Conservation (phyloP, 2,329 filamentous ascomycete species). For the Huntiella bhutanensis region DNA sequence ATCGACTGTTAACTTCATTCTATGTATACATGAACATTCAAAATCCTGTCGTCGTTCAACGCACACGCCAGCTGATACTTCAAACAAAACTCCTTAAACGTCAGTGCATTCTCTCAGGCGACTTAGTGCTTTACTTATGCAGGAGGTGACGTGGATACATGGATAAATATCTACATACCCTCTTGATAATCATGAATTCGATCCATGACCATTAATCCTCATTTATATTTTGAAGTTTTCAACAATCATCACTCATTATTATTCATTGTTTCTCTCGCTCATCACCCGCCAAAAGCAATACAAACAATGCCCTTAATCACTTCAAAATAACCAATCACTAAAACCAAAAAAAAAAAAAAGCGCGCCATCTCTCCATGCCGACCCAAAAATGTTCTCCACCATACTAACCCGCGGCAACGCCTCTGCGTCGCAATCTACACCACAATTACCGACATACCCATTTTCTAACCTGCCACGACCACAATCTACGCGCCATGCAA, state of each 20-base stretch:
- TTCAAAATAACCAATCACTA: not conserved
- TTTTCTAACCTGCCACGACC: constrained; percentile 14
- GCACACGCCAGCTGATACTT: no score
- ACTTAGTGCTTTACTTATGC: no score
- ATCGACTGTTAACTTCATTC: no score
- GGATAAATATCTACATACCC: not conserved
- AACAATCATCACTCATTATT: not conserved
- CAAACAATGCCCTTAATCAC: not conserved
- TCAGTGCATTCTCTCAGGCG: no score
- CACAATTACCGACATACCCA: constrained; percentile 6
- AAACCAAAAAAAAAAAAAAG: not conserved
- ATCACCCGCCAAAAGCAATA: not conserved
- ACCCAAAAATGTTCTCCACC: constrained; percentile 7
- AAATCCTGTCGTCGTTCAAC: no score
- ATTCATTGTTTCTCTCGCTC: not conserved
- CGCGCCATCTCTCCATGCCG: no score
- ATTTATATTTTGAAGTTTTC: no score
- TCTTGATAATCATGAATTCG: no score
- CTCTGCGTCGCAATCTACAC: constrained; percentile 7
- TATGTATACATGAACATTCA: no score
- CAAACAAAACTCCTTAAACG: no score
- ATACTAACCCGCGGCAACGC: constrained; percentile 1
- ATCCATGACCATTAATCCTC: no score
- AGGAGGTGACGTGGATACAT: not conserved
- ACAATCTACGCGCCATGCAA: constrained; percentile 30